These are phyloP conservation scores for Dictyostelium capitatum DNA, from an alignment of 78 protist genomes.

Conservation along the genomic window DNA sequence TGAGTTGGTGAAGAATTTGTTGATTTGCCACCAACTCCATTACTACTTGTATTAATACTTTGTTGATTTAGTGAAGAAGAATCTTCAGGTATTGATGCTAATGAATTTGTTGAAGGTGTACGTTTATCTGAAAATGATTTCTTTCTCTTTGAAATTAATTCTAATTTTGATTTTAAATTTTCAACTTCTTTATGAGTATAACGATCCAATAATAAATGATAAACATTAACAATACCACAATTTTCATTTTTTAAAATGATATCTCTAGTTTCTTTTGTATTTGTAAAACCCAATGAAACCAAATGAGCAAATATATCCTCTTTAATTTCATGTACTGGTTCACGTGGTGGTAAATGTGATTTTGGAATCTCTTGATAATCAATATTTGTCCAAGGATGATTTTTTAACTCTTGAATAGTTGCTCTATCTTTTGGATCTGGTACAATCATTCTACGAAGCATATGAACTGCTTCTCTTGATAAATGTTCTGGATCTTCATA, in stretches of 20 bases:
- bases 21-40: not conserved
- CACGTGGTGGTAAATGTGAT: conserved; percentile 61
- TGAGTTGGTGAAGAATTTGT: not conserved
- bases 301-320: conserved; percentile 50
- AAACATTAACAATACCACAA: conserved; percentile 46
- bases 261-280: conserved; percentile 47
- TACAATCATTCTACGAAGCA: conserved; percentile 68
- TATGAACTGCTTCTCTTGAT: conserved; percentile 44
- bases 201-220: conserved; percentile 56
- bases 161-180: conserved; percentile 40
- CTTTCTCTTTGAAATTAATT: conserved; percentile 43
- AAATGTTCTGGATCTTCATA: conserved; percentile 59
- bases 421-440: conserved; percentile 77
- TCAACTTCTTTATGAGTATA: conserved; percentile 42
- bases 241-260: conserved; percentile 40
- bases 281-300: conserved; percentile 49
- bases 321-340: conserved; percentile 62
- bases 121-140: conserved; percentile 21
- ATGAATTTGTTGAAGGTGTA: conserved; percentile 17
- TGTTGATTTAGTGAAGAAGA: not conserved
- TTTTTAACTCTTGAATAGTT: conserved; percentile 69
- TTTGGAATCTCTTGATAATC: conserved; percentile 65
- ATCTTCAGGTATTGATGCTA: conserved; percentile 77
- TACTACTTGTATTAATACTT: not conserved
- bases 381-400: conserved; percentile 76